Conservation (phyloP, 768 basidiomycete genomes). For the Podaxis sp. region DNA sequence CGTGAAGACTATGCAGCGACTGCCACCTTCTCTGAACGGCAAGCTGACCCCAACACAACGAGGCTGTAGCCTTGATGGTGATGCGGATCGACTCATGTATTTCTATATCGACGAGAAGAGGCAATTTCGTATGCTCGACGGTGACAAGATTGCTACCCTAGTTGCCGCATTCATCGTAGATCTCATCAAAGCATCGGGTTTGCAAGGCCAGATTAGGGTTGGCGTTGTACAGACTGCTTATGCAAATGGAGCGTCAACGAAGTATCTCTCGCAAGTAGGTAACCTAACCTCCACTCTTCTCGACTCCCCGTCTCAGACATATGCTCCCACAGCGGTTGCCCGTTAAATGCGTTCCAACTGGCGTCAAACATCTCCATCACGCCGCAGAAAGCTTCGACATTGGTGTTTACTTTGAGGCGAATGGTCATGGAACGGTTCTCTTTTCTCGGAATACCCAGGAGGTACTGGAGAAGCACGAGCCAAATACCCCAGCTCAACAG, state of each 20-base stretch:
- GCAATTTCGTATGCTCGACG: conserved; percentile 90
- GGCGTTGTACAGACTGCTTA: conserved; percentile 99
- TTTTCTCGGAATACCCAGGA: conserved; percentile 80
- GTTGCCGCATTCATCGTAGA: conserved; percentile 93
- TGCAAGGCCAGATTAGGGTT: conserved; percentile 76
- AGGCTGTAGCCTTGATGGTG: conserved; percentile 94
- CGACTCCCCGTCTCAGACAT: conserved; percentile 3
- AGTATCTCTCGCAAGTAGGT: conserved; percentile 79
- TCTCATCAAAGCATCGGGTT: conserved; percentile 80
- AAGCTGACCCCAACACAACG: conserved; percentile 70
- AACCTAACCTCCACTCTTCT: background rate
- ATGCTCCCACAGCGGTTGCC: conserved; percentile 71
- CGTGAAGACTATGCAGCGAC: conserved; percentile 89
- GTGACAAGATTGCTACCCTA: conserved; percentile 95
- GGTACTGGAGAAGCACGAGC: conserved; percentile 59
- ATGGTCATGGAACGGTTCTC: conserved; percentile 96
- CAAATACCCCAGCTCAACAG: conserved; percentile 80
- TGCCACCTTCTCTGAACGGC: conserved; percentile 74
- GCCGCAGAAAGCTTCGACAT: conserved; percentile 92
- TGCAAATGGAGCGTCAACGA: conserved; percentile 96
- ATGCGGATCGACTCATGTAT: conserved; percentile 96
- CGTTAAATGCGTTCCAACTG: conserved; percentile 92
- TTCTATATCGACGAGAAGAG: conserved; percentile 82
- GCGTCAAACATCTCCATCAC: conserved; percentile 97
- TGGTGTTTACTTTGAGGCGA: conserved; percentile 99